Evolutionary conservation across 176 grass and related monocot species (phyloP), one percentile per base, ranked within the genome.

Genomic region (Aegilops longissima): DNA sequence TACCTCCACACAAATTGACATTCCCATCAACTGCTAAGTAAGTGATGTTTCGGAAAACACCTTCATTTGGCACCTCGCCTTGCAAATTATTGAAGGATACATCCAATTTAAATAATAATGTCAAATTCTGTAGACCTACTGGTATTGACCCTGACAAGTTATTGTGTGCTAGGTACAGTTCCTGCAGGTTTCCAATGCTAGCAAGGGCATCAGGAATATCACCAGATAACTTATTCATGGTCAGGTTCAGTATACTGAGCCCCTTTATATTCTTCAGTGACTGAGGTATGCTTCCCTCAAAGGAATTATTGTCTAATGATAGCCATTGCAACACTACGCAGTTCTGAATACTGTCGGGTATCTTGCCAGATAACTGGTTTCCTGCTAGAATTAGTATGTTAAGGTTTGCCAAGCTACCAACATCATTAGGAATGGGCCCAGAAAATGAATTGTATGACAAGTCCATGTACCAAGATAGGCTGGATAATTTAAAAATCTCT

Each of bases 1-100:
- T 49, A 27, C 73, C 45, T 30, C 44, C 45, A 16, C 73, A 76
- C 72, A 76, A 76, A 16, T 30, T 30, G 42, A 10, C 27, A 30
- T 76, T 76, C 44, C 73, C 73, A 76, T 14, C 42, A 76, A 76
- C 14, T 51, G 73, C 73, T 76, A 31, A 30, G 44, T 52, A 30
- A 31, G 24, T 76, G 73, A 76, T 51, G 29, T 76, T 76, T 52
- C 25, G 20, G 24, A 76, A 76, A 76, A 52, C 44, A 30, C 73
- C 73, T 76, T 47, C 44, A 52, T 52, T 14, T 76, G 73, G 73
- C 13, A 76, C 73, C 44, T 76, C 44, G 0, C 73, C 73, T 76
- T 76, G 73, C 73, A 76, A 76, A 76, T 76, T 76, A 76, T 76
- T 76, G 73, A 76, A 76, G 24, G 73, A 76, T 52, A 76, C 44